Base-by-base conservation (phyloP, 768 basidiomycete genomes). In the Cyathus striatus region DNA sequence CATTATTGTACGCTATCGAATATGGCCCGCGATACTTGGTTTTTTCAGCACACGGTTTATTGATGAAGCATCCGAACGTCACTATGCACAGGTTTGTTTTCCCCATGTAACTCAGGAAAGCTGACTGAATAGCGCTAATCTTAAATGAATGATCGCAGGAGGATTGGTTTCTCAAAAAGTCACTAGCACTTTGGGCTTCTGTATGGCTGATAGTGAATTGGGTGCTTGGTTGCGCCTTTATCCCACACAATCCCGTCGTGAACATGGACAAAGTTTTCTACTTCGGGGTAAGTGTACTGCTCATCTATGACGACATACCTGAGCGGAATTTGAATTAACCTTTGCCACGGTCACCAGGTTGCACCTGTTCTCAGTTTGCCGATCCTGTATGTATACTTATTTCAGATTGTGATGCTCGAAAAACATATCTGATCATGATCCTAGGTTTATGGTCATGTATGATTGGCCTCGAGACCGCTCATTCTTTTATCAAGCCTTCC, bases 111-210 rank as follows among this genome's bases (percentile, higher is more conserved):
- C n/a, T n/a, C n/a, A n/a, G n/a, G n/a, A n/a, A n/a, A n/a, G n/a
- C n/a, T n/a, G n/a, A n/a, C n/a, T n/a, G n/a, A n/a, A n/a, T n/a
- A n/a, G n/a, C n/a, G n/a, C n/a, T n/a, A n/a, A n/a, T n/a, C n/a
- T n/a, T n/a, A n/a, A n/a, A n/a, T n/a, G n/a, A 22, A 17, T 13
- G 23, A 23, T 32, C 34, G 39, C 68, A 81, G 70, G 88, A 90
- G 62, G 77, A 69, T 40, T 89, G 86, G 87, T 85, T 79, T 52
- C 68, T 79, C 20, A 74, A 75, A 47, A 88, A 86, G 68, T 66
- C 72, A 1, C 62, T 86, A 24, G 83, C 82, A 16, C 48, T 82
- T 6, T 82, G 79, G 74, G 78, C 81, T 5, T 67, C 78, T 7
- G 44, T 76, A 6, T 90, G 84, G 70, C 67, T 85, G 32, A 65